Evolutionary conservation across 108 stramenopile genomes (phyloP).

Genomic region (Aurantiochytrium sp.): DNA sequence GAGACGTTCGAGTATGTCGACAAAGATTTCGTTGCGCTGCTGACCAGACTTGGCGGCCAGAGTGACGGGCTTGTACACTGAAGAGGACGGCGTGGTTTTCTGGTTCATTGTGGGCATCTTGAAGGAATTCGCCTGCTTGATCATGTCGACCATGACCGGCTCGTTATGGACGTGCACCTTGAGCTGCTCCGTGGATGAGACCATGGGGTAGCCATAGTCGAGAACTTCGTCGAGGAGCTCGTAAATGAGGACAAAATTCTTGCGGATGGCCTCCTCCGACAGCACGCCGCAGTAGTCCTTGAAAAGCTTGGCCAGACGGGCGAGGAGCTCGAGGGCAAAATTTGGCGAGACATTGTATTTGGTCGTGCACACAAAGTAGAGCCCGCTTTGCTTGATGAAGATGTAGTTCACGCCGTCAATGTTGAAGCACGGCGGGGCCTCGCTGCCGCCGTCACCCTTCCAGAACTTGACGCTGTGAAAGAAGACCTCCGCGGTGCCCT

Average conservation of each 20-base stretch:
- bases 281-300: constrained; percentile 99
- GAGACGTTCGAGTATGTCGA: constrained; percentile 95
- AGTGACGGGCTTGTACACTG: constrained; percentile 91
- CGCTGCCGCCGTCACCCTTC: constrained; percentile 57
- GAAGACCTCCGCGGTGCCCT: constrained; percentile 74
- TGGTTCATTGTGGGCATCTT: constrained; percentile 70
- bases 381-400: constrained; percentile 85
- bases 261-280: constrained; percentile 91
- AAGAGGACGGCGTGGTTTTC: constrained; percentile 87
- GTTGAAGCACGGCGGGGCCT: constrained; percentile 50
- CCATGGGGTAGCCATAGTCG: constrained; percentile 97
- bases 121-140: constrained; percentile 32
- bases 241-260: constrained; percentile 97
- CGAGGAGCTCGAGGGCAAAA: constrained; percentile 68
- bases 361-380: constrained; percentile 90
- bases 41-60: constrained; percentile 63
- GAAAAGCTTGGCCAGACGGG: constrained; percentile 92
- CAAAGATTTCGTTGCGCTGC: constrained; percentile 98
- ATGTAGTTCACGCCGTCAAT: constrained; percentile 78
- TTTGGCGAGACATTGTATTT: constrained; percentile 45
- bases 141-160: constrained; percentile 73
- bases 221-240: constrained; percentile 98
- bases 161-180: constrained; percentile 97
- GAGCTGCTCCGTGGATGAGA: constrained; percentile 86
- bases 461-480: constrained; percentile 95